These are phyloP conservation scores for Cruciata laevipes DNA, from an alignment of 257 asterid species.

Conservation along the genomic window DNA sequence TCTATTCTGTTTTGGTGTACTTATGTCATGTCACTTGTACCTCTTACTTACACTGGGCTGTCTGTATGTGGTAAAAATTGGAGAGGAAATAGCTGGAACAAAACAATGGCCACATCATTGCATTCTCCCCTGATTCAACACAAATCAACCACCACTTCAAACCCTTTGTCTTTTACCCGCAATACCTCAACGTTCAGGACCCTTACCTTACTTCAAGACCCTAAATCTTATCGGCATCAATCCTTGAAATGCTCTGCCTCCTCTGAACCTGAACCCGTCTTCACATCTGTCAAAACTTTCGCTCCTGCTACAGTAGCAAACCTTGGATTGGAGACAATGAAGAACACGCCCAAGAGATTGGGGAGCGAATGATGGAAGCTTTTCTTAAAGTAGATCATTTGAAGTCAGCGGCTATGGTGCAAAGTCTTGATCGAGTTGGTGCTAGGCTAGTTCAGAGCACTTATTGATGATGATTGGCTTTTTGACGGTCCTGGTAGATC, in stretches of 20 bases:
- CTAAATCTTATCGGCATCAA: background rate
- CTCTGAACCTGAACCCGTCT: constrained; percentile 55
- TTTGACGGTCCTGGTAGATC: background rate
- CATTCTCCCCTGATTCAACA: background rate
- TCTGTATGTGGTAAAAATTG: background rate
- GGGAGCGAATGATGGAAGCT: constrained; percentile 83
- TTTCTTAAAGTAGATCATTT: constrained; percentile 58
- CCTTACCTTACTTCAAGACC: background rate
- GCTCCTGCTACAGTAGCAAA: constrained; percentile 90
- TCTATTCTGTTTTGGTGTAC: background rate
- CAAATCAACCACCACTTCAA: background rate
- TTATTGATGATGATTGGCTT: constrained; percentile 19
- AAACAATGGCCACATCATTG: background rate
- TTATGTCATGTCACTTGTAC: background rate
- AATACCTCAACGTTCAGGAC: background rate
- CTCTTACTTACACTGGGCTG: background rate
- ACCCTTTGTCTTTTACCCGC: background rate
- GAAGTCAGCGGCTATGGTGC: constrained; percentile 65
- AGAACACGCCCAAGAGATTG: constrained; percentile 59
- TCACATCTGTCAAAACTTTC: constrained; percentile 61
- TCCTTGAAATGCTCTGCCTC: background rate
- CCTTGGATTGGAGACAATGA: constrained; percentile 70
- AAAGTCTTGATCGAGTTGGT: constrained; percentile 77
- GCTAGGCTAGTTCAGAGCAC: constrained; percentile 67
- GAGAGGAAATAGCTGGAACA: background rate